phyloP scores from a whole-genome alignment of 768 basidiomycete species.

The Tylopilus sp. region DNA sequence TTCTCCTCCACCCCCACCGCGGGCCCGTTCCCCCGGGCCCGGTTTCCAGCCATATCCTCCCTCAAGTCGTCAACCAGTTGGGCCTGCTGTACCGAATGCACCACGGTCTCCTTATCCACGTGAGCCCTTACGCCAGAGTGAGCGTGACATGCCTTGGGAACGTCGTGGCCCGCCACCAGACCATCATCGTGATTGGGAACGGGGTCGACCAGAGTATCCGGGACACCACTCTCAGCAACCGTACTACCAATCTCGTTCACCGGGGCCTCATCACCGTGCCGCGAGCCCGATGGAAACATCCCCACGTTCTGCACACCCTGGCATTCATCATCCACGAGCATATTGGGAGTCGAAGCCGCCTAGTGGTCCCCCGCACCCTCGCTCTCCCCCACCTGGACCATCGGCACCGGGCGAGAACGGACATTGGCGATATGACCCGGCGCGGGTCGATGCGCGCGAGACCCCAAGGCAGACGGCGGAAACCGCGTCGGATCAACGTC shows the following conservation, averaged over 20 bases:
- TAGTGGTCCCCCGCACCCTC: slow-evolving; percentile 26
- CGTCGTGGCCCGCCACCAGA: slow-evolving; percentile 45
- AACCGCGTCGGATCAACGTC: slow-evolving; percentile 31
- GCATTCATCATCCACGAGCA: slow-evolving; percentile 30
- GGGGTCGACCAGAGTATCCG: slow-evolving; percentile 40
- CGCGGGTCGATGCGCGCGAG: slow-evolving; percentile 49
- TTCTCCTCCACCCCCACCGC: slow-evolving; percentile 53
- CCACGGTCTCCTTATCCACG: slow-evolving; percentile 63
- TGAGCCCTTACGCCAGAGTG: slow-evolving; percentile 44
- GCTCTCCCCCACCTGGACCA: slow-evolving; percentile 34
- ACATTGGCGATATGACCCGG: slow-evolving; percentile 60
- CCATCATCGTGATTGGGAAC: slow-evolving; percentile 54
- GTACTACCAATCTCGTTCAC: slow-evolving; percentile 34
- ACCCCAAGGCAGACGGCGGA: slow-evolving; percentile 32
- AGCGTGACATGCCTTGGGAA: slow-evolving; percentile 60
- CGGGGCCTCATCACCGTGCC: slow-evolving; percentile 37
- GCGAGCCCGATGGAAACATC: slow-evolving; percentile 59
- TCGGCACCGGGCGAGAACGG: slow-evolving; percentile 41
- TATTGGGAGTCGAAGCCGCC: slow-evolving; percentile 66
- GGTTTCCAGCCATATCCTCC: slow-evolving; percentile 48
- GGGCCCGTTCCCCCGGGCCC: slow-evolving; percentile 49
- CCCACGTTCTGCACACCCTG: slow-evolving; percentile 51
- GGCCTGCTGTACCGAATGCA: slow-evolving; percentile 49
- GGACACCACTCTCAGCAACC: slow-evolving; percentile 30
- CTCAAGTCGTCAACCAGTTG: slow-evolving; percentile 45